Base-by-base conservation (phyloP, 1,139 yeast genomes). In the Yamadazyma spencermartinsiae region DNA sequence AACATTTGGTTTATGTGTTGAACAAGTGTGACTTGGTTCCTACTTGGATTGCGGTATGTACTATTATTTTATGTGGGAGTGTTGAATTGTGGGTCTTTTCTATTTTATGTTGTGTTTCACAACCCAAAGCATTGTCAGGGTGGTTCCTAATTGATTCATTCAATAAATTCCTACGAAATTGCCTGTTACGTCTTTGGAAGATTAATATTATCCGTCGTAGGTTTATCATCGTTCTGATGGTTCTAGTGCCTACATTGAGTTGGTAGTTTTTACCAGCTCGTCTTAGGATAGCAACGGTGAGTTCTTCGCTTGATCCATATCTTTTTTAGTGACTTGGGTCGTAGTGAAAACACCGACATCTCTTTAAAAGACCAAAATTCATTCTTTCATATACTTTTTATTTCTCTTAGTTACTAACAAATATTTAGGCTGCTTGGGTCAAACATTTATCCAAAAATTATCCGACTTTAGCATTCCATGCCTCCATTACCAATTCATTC, bases 11-110 rank as follows among this genome's bases (percentile, higher is more conserved):
- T 48, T 90, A 85, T 60, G 97, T 92, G 38, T 72, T 92, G 63
- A 92, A 92, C 77, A 92, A 92, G 77, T 89, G 97, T 77, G 98
- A 92, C 72, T 79, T 92, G 56, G 97, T 94, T 38, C 98, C 98
- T 47, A 92, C 97, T 41, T 92, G 98, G 97, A 97, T 89, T 56
- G 96, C 98, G 58, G 98, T 92, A 87, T 79, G 98, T 89, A 68
- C 59, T 36, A 35, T 41, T 38, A 40, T 44, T 42, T 26, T 26
- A 11, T 11, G 5, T 23, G 12, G 26, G 12, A 23, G 8, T 11
- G 12, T 23, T 23, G 26, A 23, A 11, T 23, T 23, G 12, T 12
- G n/a, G 4, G 26, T 23, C 12, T 11, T 23, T 19, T 31, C 26
- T n/a, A 23, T 13, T 23, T 38, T 29, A 30, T 33, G 26, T 34